Evolutionary conservation across 2,329 filamentous ascomycete species (phyloP), one percentile per base, ranked within the genome.

Genomic region (Alternaria solani): DNA sequence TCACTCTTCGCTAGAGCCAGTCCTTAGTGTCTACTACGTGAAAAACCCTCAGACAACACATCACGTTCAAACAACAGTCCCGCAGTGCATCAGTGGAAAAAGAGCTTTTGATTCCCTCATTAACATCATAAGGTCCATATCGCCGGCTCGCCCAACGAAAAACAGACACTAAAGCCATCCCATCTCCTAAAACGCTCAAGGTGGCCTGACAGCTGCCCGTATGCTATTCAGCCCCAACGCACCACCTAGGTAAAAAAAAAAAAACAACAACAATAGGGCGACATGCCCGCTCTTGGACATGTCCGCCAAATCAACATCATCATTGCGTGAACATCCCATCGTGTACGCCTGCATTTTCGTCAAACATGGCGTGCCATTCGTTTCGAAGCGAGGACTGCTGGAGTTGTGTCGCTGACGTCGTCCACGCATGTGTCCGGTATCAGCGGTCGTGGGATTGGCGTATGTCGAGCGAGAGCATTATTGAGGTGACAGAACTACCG

Each of bases 31-130:
- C 14, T 30, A 30, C 28, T 56, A 49, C 44, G 14, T 57, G 39
- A 51, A 51, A 34, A 57, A 36, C 18, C 54, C 46, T 28, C 39
- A 43, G 23, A 38, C 43, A 59, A n/a, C 23, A 18, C 23, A 34
- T 43, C 44, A 58, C 25, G 34, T n/a, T 38, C 48, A 42, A 34
- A 26, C 32, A 23, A 16, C 5, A 23, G 41, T 25, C 51, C 51
- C 26, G 44, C 26, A 51, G 46, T 16, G 16, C 34, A 39, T 36
- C 51, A 57, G 39, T 60, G 53, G 23, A 66, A 66, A 67, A 71
- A 74, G 67, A 76, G 74, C 75, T 78, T 78, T 78, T 78, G 68
- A 76, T 77, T 78, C 70, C 68, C 74, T 77, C 73, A 71, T 75
- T 72, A 72, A 73, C 70, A 60, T 75, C 71, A 73, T 69, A 66